Evolutionary conservation across 2,329 filamentous ascomycete species (phyloP), one percentile per base, ranked within the genome.

Genomic region (Fusarium udum): DNA sequence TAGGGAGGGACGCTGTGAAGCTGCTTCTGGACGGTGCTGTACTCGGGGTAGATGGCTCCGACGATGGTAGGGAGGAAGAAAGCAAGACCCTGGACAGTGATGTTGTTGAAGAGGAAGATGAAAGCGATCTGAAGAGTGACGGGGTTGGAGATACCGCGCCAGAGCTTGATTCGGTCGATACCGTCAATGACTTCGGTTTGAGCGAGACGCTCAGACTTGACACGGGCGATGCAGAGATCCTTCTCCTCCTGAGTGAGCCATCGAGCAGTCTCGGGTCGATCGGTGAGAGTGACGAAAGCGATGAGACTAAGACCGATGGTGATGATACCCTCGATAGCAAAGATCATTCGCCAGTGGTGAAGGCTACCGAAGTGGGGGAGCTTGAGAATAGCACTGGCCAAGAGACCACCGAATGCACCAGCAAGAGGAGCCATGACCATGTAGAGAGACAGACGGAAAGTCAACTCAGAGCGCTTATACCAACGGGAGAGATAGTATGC

Each of bases 21-120:
- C 78, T 92, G 91, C 77, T 91, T 89, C 6, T 84, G 85, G 34
- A 92, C 82, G n/a, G 89, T 86, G n/a, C 81, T 84, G 56, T 82
- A 80, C 12, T 85, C 78, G 2, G 90, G 90, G 69, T 92, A 92
- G 76, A 92, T 92, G 4, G 87, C 90, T 37, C 81, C 81, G 61
- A 92, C 89, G 61, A 92, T 92, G 1, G 90, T 92, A 0, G 90
- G 90, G 0, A 86, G 83, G 80, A 92, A 92, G 84, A 92, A 92
- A 24, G 88, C 89, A 4, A 92, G 83, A 11, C 90, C 90, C 76
- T 92, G 89, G 10, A 92, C 90, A 0, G 90, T 92, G 75, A 92
- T 87, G 80, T 92, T 92, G 83, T 91, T 84, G 64, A 92, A 85
- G 12, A 91, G 82, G 82, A 92, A 91, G 76, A 91, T 88, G 67